phyloP scores from a whole-genome alignment of 2,329 filamentous ascomycete genomes.

The Magnaporthales sp. region DNA sequence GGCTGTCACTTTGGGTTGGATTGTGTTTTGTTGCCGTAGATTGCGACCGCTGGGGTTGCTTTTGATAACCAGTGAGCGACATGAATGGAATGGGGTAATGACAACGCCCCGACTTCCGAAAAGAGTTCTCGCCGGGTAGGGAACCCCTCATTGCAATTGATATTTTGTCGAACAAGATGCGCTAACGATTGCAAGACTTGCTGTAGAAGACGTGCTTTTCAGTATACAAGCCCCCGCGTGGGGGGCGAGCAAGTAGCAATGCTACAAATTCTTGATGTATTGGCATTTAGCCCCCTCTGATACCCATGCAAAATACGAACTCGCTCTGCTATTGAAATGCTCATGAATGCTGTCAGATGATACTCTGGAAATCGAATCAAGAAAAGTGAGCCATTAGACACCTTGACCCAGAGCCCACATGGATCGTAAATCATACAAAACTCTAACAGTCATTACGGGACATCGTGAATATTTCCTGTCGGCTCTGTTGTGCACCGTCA shows the following conservation, averaged over 20 bases:
- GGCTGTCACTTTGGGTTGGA: too few relatives aligned
- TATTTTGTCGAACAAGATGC: neutral
- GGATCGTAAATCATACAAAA: neutral
- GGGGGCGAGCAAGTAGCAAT: neutral
- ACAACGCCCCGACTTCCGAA: neutral
- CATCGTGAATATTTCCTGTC: neutral
- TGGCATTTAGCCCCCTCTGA: neutral
- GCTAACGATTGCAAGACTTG: neutral
- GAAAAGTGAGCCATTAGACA: neutral
- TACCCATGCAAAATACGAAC: neutral
- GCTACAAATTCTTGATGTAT: neutral
- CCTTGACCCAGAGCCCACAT: neutral
- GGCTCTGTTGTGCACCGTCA: neutral
- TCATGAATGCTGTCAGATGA: neutral
- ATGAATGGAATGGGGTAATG: too few relatives aligned
- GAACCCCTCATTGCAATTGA: neutral
- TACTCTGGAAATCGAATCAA: neutral
- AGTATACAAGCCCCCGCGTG: neutral
- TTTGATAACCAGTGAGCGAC: neutral
- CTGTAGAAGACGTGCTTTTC: too few relatives aligned
- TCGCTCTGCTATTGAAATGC: neutral
- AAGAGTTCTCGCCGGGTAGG: too few relatives aligned
- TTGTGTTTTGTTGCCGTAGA: too few relatives aligned
- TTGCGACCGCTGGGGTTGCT: too few relatives aligned
- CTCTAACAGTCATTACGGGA: neutral